Evolutionary conservation across 2,329 filamentous ascomycete genomes (phyloP).

Genomic region (Fusarium vanettenii): DNA sequence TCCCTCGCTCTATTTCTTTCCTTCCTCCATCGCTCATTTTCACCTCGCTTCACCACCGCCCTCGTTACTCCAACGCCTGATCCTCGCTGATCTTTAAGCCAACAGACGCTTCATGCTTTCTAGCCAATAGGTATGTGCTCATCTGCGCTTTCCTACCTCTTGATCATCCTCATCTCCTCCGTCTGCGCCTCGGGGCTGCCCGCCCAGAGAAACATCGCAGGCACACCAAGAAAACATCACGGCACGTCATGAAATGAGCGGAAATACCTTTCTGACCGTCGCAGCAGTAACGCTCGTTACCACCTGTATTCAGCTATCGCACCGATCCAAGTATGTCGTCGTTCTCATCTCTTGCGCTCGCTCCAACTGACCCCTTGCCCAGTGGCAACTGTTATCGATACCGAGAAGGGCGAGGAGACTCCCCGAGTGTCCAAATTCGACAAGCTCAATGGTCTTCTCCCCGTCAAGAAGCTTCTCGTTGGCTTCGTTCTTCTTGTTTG

Average conservation of each 20-base stretch:
- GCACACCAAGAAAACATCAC: not conserved
- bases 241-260: not conserved
- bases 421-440: conserved; percentile 10
- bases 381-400: conserved; percentile 45
- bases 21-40: conserved; percentile 22
- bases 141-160: not conserved
- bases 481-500: conserved; percentile 12
- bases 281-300: conserved; percentile 34
- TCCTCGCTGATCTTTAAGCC: conserved; percentile 14
- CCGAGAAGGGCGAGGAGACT: conserved; percentile 36
- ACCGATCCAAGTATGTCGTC: conserved; percentile 30
- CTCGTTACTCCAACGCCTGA: conserved; percentile 30
- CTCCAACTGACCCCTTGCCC: conserved; percentile 23
- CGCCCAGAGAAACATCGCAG: not conserved
- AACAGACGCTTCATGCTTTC: conserved; percentile 25
- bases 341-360: not conserved
- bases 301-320: conserved; percentile 3
- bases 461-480: conserved; percentile 25
- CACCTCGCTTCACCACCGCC: conserved; percentile 13
- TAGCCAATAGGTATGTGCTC: conserved; percentile 6
- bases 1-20: conserved; percentile 17
- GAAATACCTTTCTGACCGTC: conserved; percentile 10
- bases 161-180: not conserved
- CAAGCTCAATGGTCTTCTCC: conserved; percentile 18
- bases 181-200: not conserved